Conservation (phyloP, 768 basidiomycete genomes). For the Strobilomyces echinocephalus region DNA sequence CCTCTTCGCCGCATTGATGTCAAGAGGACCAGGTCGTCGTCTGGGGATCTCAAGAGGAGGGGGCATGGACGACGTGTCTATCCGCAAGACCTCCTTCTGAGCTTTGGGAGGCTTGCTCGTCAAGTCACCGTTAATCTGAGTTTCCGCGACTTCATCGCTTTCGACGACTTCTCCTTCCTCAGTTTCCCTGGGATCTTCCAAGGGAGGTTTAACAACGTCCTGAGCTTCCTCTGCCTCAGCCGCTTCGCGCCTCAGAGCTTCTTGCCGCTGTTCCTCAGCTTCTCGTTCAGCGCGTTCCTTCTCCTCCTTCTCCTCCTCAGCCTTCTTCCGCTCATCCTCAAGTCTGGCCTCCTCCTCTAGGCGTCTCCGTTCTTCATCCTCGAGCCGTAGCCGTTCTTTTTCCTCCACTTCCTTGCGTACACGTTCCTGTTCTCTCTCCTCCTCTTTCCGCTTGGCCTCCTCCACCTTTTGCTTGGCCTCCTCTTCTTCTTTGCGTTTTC, state of each 20-base stretch:
- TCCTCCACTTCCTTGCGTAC: slow-evolving; percentile 37
- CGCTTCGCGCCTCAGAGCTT: slow-evolving; percentile 19
- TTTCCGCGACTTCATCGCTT: slow-evolving; percentile 27
- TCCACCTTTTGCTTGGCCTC: slow-evolving; percentile 39
- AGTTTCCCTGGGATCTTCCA: slow-evolving; percentile 44
- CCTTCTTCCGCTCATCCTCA: slow-evolving; percentile 31
- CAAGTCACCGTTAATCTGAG: slow-evolving; percentile 31
- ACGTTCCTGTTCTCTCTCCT: slow-evolving; percentile 40
- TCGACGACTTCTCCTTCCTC: slow-evolving; percentile 37
- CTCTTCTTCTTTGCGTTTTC: slow-evolving; percentile 40
- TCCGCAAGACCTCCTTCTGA: slow-evolving; percentile 53
- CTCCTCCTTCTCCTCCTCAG: slow-evolving; percentile 35
- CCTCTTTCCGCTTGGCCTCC: slow-evolving; percentile 40
- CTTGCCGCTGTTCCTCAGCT: slow-evolving; percentile 29
- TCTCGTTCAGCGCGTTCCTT: slow-evolving; percentile 39
- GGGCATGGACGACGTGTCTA: slow-evolving; percentile 52
- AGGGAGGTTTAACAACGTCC: slow-evolving; percentile 31
- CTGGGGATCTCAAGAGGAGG: slow-evolving; percentile 35
- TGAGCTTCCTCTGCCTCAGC: slow-evolving; percentile 35
- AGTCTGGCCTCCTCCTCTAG: slow-evolving; percentile 21
- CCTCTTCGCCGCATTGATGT: slow-evolving; percentile 54
- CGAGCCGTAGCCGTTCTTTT: slow-evolving; percentile 29
- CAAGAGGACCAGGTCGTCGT: slow-evolving; percentile 68
- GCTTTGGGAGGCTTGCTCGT: slow-evolving; percentile 38
- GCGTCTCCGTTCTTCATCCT: slow-evolving; percentile 35